These are phyloP conservation scores for Jaminaea rosea DNA, from an alignment of 1,284 basidiomycete species.

Conservation along the genomic window DNA sequence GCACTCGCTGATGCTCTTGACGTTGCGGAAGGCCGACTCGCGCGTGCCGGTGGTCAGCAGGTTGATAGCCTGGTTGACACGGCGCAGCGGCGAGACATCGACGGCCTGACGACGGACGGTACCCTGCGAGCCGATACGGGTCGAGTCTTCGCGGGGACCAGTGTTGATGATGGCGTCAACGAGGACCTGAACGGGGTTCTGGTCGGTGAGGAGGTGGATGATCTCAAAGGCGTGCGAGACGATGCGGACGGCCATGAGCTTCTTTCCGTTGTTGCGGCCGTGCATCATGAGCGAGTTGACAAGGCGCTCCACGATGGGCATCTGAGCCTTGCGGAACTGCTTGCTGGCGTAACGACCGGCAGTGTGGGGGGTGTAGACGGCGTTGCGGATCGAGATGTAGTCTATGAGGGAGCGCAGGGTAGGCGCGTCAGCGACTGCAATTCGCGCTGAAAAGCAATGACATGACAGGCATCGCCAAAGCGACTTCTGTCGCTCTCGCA, in stretches of 20 bases:
- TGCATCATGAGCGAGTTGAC: constrained; percentile 92
- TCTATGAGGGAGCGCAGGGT: constrained; percentile 68
- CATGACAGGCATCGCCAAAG: too few species aligned
- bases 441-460: too few species aligned
- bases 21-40: constrained; percentile 99
- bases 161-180: constrained; percentile 99
- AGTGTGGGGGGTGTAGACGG: constrained; percentile 92
- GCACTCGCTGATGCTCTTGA: constrained; percentile 91
- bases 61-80: constrained; percentile 95
- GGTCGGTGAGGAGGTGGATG: constrained; percentile 98
- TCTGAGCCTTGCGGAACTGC: constrained; percentile 99
- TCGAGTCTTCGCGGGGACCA: constrained; percentile 98
- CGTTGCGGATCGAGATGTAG: constrained; percentile 98
- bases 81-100: constrained; percentile 94
- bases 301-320: constrained; percentile 99
- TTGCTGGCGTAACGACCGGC: constrained; percentile 99
- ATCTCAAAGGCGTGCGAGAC: constrained; percentile 99
- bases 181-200: constrained; percentile 96
- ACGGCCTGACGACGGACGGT: constrained; percentile 99
- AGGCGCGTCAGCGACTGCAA: neutral
- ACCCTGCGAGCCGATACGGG: constrained; percentile 98
- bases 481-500: neutral
- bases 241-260: constrained; percentile 97
- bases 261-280: constrained; percentile 99
- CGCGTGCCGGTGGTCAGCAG: constrained; percentile 94